These are phyloP conservation scores for Rosa persica DNA, from an alignment of 306 rosid genomes.

Conservation along the genomic window DNA sequence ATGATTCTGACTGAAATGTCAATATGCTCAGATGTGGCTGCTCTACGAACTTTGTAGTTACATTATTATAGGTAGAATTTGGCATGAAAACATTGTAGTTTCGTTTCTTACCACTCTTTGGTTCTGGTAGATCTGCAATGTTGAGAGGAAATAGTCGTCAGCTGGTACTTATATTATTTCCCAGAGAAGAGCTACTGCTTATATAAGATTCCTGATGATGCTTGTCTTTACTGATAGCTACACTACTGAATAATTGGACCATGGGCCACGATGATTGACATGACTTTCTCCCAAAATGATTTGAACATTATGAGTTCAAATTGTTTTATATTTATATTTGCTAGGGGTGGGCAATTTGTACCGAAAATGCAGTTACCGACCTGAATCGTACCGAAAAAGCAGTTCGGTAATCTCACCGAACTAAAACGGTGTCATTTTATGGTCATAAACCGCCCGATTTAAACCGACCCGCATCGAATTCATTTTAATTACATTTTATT, in stretches of 20 bases:
- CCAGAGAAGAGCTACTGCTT: slow-evolving; percentile 13
- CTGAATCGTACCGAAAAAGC: no score
- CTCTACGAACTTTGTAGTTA: not conserved
- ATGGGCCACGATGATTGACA: slow-evolving; percentile 5
- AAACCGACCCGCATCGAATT: no score
- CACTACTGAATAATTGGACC: slow-evolving; percentile 8
- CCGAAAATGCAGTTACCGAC: no score
- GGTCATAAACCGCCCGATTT: no score
- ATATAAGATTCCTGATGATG: slow-evolving; percentile 9
- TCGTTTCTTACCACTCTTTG: not conserved
- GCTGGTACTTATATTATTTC: not conserved
- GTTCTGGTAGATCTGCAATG: not conserved
- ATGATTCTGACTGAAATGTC: not conserved
- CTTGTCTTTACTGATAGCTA: slow-evolving; percentile 1
- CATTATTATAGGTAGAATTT: slow-evolving; percentile 3
- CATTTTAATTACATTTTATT: no score
- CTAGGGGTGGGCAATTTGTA: no score
- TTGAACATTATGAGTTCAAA: not conserved
- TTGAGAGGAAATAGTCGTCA: not conserved
- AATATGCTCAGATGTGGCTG: not conserved
- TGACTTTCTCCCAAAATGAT: not conserved
- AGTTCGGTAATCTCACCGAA: no score
- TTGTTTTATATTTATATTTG: not conserved
- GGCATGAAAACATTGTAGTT: not conserved
- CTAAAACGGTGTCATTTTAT: no score